Evolutionary conservation across 345 rosid genomes (phyloP).

Genomic region (Eucalyptus melliodora): DNA sequence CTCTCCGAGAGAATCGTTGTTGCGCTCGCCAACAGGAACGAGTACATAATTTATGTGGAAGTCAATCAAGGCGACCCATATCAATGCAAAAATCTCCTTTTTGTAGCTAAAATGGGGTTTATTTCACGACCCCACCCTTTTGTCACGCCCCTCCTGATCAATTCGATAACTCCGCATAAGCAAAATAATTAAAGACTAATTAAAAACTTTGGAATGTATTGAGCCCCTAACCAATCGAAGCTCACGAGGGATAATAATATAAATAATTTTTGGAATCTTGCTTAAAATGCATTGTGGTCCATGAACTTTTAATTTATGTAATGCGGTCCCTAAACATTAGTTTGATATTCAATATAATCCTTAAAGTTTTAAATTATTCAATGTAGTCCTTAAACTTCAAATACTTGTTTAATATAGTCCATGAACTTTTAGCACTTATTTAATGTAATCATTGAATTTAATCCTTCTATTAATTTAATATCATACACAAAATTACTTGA

Average conservation of each 20-base stretch:
- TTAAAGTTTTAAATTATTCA: too few relatives aligned
- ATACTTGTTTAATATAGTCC: fast-evolving
- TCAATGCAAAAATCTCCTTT: background rate
- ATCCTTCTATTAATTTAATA: fast-evolving
- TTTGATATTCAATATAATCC: too few relatives aligned
- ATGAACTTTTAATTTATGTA: too few relatives aligned
- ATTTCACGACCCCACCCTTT: background rate
- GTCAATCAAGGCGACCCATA: background rate
- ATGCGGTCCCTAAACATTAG: fast-evolving
- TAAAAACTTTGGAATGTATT: too few relatives aligned
- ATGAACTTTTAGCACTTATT: too few relatives aligned
- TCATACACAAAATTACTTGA: too few relatives aligned
- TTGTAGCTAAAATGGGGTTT: background rate
- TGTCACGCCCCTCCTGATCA: background rate
- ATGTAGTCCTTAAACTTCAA: fast-evolving
- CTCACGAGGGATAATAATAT: background rate
- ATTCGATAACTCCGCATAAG: too few relatives aligned
- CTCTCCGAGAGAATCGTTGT: background rate
- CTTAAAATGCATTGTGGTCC: fast-evolving
- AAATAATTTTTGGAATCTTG: fast-evolving
- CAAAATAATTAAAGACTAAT: too few relatives aligned
- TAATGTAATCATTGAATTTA: too few relatives aligned
- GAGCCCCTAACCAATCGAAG: background rate
- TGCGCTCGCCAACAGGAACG: fast-evolving
- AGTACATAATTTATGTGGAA: background rate